These are phyloP conservation scores for Sugiyamaella qingdaonensis DNA, from an alignment of 805 yeast genomes.

Conservation along the genomic window DNA sequence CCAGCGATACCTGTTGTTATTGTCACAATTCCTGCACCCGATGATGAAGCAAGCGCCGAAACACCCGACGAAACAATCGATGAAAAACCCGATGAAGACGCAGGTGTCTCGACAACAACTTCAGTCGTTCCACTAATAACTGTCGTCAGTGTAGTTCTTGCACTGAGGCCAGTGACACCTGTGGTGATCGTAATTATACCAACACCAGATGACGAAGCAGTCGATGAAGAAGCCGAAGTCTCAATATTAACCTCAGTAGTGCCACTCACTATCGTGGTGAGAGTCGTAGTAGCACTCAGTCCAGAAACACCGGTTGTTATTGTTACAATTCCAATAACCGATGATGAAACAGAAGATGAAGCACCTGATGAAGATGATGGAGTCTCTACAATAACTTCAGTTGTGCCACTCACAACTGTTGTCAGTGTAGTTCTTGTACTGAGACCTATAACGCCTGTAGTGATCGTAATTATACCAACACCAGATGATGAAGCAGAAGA, in stretches of 20 bases:
- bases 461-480: too few species aligned
- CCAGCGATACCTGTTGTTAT: constrained; percentile 2
- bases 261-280: constrained; percentile 7
- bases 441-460: too few species aligned
- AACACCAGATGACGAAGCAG: not conserved
- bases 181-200: not conserved
- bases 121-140: not conserved
- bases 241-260: not conserved
- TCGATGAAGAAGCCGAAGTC: not conserved
- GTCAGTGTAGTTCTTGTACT: too few species aligned
- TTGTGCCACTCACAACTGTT: too few species aligned
- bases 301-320: constrained; percentile 2
- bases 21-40: not conserved
- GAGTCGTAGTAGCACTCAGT: constrained; percentile 5
- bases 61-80: not conserved
- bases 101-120: not conserved
- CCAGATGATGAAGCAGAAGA: too few species aligned
- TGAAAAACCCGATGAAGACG: not conserved
- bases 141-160: not conserved
- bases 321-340: not conserved
- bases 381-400: too few species aligned
- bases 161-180: not conserved
- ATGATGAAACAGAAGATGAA: too few species aligned
- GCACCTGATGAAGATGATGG: too few species aligned
- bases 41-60: not conserved